These are phyloP conservation scores for Asclepias syriaca DNA, from an alignment of 257 asterid species.

Conservation along the genomic window DNA sequence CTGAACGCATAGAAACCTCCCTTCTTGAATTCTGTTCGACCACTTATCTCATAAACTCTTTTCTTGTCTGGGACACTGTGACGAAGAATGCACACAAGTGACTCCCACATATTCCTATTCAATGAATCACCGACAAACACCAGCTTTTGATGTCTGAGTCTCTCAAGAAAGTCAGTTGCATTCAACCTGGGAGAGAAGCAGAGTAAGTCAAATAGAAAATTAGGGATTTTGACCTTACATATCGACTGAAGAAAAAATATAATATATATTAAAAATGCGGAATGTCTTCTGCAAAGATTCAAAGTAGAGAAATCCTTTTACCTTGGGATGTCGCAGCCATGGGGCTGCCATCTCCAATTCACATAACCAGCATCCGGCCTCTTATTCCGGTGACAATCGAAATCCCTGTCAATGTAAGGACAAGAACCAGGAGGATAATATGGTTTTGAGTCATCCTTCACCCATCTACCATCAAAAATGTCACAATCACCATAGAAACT, in stretches of 20 bases:
- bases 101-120: slow-evolving; percentile 98
- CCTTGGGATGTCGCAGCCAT: slow-evolving; percentile 89
- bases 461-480: slow-evolving; percentile 84
- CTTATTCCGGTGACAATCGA: slow-evolving; percentile 74
- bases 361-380: slow-evolving; percentile 64
- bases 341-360: slow-evolving; percentile 93
- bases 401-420: slow-evolving; percentile 76
- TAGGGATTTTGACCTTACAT: not conserved
- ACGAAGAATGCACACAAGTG: slow-evolving; percentile 85
- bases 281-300: not conserved
- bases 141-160: slow-evolving; percentile 69
- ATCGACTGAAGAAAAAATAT: not conserved
- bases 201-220: not conserved
- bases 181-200: slow-evolving; percentile 50
- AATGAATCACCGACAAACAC: slow-evolving; percentile 89
- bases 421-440: slow-evolving; percentile 83
- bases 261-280: too few species aligned
- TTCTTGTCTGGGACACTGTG: slow-evolving; percentile 58
- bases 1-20: slow-evolving; percentile 82
- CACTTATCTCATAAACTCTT: slow-evolving; percentile 80
- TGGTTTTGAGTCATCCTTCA: slow-evolving; percentile 65
- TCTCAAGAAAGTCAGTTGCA: slow-evolving; percentile 76
- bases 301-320: slow-evolving; percentile 14
- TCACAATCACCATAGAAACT: slow-evolving; percentile 58
- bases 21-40: slow-evolving; percentile 83